Conservation (phyloP, 2,329 filamentous ascomycete genomes). For the Stagonosporopsis vannaccii region DNA sequence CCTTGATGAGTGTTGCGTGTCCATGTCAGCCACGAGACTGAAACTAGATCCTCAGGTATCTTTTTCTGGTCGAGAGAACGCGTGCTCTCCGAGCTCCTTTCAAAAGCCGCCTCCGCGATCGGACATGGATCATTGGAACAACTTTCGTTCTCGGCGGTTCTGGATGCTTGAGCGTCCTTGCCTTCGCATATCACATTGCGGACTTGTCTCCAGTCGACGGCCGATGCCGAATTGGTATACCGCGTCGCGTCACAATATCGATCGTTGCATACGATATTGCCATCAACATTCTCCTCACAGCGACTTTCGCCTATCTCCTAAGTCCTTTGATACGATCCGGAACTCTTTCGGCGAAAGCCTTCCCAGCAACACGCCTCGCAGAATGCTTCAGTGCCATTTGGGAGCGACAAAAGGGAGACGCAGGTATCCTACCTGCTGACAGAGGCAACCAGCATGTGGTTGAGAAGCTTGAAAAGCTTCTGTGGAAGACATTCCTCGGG, state of each 20-base stretch:
- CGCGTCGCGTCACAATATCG: slow-evolving; percentile 44
- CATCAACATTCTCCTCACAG: slow-evolving; percentile 52
- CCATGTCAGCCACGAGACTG: background rate
- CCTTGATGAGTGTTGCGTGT: background rate
- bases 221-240: slow-evolving; percentile 51
- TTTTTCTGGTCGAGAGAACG: slow-evolving; percentile 53
- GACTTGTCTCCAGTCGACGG: slow-evolving; percentile 40
- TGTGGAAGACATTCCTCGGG: slow-evolving; percentile 43
- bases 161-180: slow-evolving; percentile 31
- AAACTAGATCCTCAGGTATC: slow-evolving; percentile 35
- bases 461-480: slow-evolving; percentile 34
- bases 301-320: slow-evolving; percentile 49
- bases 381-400: slow-evolving; percentile 24
- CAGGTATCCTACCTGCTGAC: slow-evolving; percentile 9
- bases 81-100: slow-evolving; percentile 49
- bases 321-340: slow-evolving; percentile 38
- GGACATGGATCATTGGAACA: slow-evolving; percentile 46
- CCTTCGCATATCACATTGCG: slow-evolving; percentile 43
- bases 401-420: slow-evolving; percentile 2
- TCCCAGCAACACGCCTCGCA: slow-evolving; percentile 24
- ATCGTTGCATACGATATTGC: slow-evolving; percentile 49
- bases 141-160: slow-evolving; percentile 3
- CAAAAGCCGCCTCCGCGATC: slow-evolving; percentile 41
- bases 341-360: background rate
- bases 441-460: slow-evolving; percentile 27